Conservation (phyloP, 805 yeast species). For the Kockiozyma suomiensis region DNA sequence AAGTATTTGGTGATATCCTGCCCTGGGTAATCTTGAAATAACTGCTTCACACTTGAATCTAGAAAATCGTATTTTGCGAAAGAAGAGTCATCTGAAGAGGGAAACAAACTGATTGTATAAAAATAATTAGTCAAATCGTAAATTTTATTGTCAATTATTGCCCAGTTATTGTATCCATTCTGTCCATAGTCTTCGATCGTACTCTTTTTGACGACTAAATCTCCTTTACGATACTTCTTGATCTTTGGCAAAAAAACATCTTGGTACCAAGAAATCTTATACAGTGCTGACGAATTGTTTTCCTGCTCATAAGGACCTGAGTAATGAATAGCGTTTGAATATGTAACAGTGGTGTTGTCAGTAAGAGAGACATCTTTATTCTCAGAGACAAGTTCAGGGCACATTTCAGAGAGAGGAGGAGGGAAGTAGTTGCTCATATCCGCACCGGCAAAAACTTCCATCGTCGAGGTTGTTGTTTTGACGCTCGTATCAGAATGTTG, state of each 20-base stretch:
- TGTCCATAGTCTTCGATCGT: constrained; percentile 36
- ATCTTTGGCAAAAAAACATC: constrained; percentile 44
- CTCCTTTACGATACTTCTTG: constrained; percentile 44
- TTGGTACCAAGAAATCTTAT: constrained; percentile 44
- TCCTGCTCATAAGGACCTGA: constrained; percentile 42
- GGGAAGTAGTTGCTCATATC: constrained; percentile 48
- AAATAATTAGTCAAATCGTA: constrained; percentile 47
- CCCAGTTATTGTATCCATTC: constrained; percentile 39
- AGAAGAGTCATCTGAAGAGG: constrained; percentile 31
- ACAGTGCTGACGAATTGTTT: constrained; percentile 40
- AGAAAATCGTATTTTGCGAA: constrained; percentile 44
- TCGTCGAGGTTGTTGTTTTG: constrained; percentile 40
- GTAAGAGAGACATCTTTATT: constrained; percentile 40
- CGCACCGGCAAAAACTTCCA: constrained; percentile 47
- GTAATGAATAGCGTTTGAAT: constrained; percentile 41
- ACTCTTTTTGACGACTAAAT: constrained; percentile 41
- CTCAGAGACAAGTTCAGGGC: constrained; percentile 44
- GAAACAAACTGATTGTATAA: constrained; percentile 39
- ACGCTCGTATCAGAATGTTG: constrained; percentile 48
- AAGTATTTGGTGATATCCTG: constrained; percentile 42
- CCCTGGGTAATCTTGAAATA: constrained; percentile 44
- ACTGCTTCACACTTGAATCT: constrained; percentile 39
- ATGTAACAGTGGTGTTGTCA: constrained; percentile 40
- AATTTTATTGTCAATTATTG: constrained; percentile 42
- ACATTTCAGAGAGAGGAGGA: constrained; percentile 46